Conservation (phyloP, 1,284 basidiomycete genomes). For the Cystobasidium pallidum region DNA sequence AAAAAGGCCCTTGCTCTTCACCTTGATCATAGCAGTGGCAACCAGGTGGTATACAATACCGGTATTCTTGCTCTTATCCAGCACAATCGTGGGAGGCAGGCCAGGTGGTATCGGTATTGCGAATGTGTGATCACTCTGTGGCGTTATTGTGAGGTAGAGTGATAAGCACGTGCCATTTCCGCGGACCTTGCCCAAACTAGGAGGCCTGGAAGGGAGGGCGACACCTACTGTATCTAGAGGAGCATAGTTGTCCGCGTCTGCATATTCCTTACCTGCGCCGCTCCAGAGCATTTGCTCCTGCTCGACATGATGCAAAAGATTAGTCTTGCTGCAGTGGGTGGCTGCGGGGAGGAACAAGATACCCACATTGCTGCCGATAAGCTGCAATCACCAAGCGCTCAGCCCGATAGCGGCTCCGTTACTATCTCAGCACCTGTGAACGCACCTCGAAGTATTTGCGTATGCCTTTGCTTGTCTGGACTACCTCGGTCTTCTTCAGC, state of each 20-base stretch:
- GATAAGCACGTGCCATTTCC: slow-evolving; percentile 19
- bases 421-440: not conserved
- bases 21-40: slow-evolving; percentile 44
- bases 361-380: slow-evolving; percentile 39
- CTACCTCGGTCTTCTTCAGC: slow-evolving; percentile 44
- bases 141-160: not conserved
- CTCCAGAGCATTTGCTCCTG: slow-evolving; percentile 40
- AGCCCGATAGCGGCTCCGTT: not conserved
- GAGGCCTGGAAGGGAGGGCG: not conserved
- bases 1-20: slow-evolving; percentile 36
- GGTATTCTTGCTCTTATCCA: slow-evolving; percentile 43
- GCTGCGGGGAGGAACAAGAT: not conserved
- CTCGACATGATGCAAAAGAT: not conserved
- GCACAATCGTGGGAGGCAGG: slow-evolving; percentile 44
- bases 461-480: slow-evolving; percentile 33
- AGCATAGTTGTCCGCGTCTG: slow-evolving; percentile 25
- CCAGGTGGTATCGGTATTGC: slow-evolving; percentile 42
- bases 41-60: slow-evolving; percentile 46
- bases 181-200: not conserved
- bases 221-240: slow-evolving; percentile 37
- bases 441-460: slow-evolving; percentile 41
- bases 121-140: slow-evolving; percentile 45
- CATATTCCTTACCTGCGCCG: not conserved
- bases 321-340: not conserved
- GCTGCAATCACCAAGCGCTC: slow-evolving; percentile 11